phyloP scores from a whole-genome alignment of 345 rosid species.

The Bruguiera gymnorhiza region DNA sequence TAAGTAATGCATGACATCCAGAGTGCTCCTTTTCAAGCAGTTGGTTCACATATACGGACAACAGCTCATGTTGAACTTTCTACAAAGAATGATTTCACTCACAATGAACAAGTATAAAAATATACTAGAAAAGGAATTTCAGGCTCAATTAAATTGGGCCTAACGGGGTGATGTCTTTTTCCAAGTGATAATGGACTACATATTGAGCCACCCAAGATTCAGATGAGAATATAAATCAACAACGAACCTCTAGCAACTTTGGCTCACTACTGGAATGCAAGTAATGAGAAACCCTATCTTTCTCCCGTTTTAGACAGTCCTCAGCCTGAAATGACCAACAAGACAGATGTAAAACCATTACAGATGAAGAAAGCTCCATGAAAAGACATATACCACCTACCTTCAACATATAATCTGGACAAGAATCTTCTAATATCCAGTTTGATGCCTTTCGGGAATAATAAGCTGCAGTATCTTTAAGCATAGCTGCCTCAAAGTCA shows the following conservation, averaged over 20 bases:
- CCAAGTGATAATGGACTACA: background rate
- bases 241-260: conserved; percentile 36
- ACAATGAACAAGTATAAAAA: too few relatives aligned
- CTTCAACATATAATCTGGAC: conserved; percentile 46
- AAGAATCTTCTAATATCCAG: conserved; percentile 43
- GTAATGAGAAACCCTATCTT: conserved; percentile 39
- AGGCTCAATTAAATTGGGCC: too few relatives aligned
- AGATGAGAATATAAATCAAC: background rate
- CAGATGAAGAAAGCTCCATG: background rate
- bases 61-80: conserved; percentile 39
- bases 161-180: too few relatives aligned
- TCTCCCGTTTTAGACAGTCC: conserved; percentile 40
- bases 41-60: conserved; percentile 30
- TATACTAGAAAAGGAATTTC: too few relatives aligned
- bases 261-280: conserved; percentile 42
- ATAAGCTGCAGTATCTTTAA: conserved; percentile 33
- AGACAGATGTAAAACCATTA: background rate
- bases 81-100: conserved; percentile 1
- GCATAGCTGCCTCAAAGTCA: conserved; percentile 37
- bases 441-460: conserved; percentile 43
- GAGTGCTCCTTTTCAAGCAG: conserved; percentile 42
- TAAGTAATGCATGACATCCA: conserved; percentile 38
- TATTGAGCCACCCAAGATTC: background rate
- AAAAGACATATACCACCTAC: conserved; percentile 8
- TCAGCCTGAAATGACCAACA: conserved; percentile 28